Conservation (phyloP, 2,329 filamentous ascomycete species). For the Penicillium sp. region DNA sequence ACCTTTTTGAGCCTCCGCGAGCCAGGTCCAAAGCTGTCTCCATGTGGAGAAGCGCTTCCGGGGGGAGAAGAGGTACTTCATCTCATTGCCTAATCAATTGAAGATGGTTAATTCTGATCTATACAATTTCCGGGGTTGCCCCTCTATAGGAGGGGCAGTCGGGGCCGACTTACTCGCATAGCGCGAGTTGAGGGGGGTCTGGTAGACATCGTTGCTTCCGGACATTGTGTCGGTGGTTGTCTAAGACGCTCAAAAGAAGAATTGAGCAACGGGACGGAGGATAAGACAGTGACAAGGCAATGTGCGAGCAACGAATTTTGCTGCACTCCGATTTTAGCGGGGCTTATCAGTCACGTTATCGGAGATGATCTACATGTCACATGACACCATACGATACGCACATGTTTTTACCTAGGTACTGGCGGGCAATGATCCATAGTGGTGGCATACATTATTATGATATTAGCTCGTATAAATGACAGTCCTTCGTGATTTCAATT, state of each 20-base stretch:
- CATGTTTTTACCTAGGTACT: not conserved
- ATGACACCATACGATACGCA: not conserved
- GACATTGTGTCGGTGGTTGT: conserved; percentile 35
- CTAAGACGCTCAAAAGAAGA: conserved; percentile 21
- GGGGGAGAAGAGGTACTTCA: conserved; percentile 77
- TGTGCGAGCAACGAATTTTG: conserved; percentile 37
- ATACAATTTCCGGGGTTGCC: conserved; percentile 9
- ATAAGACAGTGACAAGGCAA: conserved; percentile 13
- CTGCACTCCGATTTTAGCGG: conserved; percentile 28
- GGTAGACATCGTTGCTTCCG: conserved; percentile 55
- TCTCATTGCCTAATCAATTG: conserved; percentile 54
- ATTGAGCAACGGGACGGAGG: conserved; percentile 23
- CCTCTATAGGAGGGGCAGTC: conserved; percentile 14
- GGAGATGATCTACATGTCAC: conserved; percentile 18
- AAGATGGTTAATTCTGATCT: conserved; percentile 16
- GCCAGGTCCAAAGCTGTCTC: conserved; percentile 81
- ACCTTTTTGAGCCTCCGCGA: conserved; percentile 74
- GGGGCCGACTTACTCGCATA: conserved; percentile 60
- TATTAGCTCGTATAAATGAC: conserved; percentile 11
- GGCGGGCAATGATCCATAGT: not conserved
- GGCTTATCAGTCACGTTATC: conserved; percentile 44
- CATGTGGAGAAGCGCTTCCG: conserved; percentile 74
- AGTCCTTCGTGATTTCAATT: not conserved
- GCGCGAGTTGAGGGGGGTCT: conserved; percentile 68
- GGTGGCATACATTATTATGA: not conserved